These are phyloP conservation scores for Davidsoniella australis DNA, from an alignment of 2,329 filamentous ascomycete species.

Conservation along the genomic window DNA sequence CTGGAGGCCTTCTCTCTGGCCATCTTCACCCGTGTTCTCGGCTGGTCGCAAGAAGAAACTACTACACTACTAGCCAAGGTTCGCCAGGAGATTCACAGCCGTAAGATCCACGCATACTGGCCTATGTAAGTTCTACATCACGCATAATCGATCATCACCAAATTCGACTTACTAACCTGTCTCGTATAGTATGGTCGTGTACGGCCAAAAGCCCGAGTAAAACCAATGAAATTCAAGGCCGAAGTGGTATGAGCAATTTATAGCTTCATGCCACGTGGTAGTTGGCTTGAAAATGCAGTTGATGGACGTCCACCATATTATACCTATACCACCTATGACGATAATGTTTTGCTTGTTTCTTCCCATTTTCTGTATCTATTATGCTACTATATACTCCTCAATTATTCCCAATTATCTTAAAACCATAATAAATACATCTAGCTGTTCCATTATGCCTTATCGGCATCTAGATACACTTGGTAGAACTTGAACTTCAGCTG, in stretches of 20 bases:
- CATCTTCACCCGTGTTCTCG: constrained; percentile 19
- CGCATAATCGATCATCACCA: neutral
- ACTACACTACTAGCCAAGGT: constrained; percentile 17
- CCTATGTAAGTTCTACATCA: constrained; percentile 17
- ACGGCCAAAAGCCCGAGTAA: constrained; percentile 12
- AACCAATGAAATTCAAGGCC: no score
- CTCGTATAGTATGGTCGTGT: constrained; percentile 13
- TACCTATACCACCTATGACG: no score
- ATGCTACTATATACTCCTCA: no score
- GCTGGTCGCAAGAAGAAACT: constrained; percentile 19
- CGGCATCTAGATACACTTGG: constrained; percentile 31
- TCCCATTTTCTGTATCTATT: no score
- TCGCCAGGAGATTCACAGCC: constrained; percentile 18
- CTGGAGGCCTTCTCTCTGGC: constrained; percentile 20
- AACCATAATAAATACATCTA: neutral
- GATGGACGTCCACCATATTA: no score
- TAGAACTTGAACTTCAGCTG: constrained; percentile 36
- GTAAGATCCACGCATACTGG: constrained; percentile 19
- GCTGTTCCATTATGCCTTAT: neutral
- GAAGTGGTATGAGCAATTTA: no score
- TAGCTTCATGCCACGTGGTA: no score
- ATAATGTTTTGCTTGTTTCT: no score
- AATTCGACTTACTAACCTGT: neutral
- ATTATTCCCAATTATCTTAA: neutral
- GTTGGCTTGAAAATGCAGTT: no score